Conservation (phyloP, 2,329 filamentous ascomycete genomes). For the Colletotrichum sp. region DNA sequence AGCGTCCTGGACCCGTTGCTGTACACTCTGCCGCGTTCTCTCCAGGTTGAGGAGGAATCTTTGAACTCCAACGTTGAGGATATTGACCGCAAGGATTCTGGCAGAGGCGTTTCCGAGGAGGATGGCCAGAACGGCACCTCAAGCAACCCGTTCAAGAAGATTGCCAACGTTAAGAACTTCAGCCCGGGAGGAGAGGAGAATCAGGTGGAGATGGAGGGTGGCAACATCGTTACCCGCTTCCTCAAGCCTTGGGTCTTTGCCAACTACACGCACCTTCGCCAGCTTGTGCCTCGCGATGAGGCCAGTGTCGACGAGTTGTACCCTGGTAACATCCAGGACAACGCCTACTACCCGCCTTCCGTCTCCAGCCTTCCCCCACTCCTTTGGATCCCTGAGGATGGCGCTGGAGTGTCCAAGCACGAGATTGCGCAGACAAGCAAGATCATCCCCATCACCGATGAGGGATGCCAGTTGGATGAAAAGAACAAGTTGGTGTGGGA, state of each 20-base stretch:
- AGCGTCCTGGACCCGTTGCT: conserved; percentile 74
- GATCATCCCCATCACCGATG: conserved; percentile 81
- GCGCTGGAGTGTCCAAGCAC: conserved; percentile 75
- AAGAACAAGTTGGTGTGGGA: conserved; percentile 58
- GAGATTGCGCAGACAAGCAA: conserved; percentile 76
- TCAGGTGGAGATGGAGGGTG: conserved; percentile 45
- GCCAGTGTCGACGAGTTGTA: conserved; percentile 61
- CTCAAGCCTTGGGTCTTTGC: conserved; percentile 79
- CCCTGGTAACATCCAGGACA: conserved; percentile 61
- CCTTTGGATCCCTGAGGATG: conserved; percentile 86
- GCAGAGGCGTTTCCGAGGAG: conserved; percentile 16
- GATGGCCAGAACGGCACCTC: conserved; percentile 20
- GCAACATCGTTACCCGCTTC: conserved; percentile 69
- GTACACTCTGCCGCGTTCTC: conserved; percentile 71
- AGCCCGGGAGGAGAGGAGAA: conserved; percentile 26
- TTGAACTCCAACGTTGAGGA: conserved; percentile 26
- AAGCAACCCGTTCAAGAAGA: conserved; percentile 18
- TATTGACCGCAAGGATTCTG: conserved; percentile 21
- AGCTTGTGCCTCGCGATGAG: conserved; percentile 66
- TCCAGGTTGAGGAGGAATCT: conserved; percentile 45
- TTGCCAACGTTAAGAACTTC: conserved; percentile 22
- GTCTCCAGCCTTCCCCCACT: conserved; percentile 67
- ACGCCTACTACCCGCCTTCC: conserved; percentile 78
- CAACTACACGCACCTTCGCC: conserved; percentile 74
- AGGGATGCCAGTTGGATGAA: conserved; percentile 73